Base-by-base conservation (phyloP, 352 stramenopile genomes). In the Globisporangium alternatum region DNA sequence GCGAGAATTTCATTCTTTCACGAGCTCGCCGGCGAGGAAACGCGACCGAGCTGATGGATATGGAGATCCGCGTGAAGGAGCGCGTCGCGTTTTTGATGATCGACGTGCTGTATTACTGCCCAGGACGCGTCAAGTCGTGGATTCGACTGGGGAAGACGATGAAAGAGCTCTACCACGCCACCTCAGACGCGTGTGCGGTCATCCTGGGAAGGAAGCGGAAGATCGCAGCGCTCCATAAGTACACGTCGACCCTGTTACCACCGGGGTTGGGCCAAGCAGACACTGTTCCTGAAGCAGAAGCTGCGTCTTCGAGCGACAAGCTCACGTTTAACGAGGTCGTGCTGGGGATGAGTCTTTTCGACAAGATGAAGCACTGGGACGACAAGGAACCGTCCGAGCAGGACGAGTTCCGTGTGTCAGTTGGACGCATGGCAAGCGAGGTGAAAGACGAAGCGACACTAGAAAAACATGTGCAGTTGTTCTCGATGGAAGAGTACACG, bases 151-250 rank as follows among this genome's bases (percentile, higher is more conserved):
- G 80, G 22, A 78, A 85, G 43, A 84, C 80, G 9, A 83, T 86
- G 65, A 90, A 91, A 44, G 80, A 89, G 58, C 60, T 90, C 9
- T 90, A 89, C 60, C 80, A 91, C 41, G 71, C 79, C 35, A 66
- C 74, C 3, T 90, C 79, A 2, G 83, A 93, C 49, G 81, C 81
- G 3, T 87, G 83, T 60, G 74, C 76, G 0, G 71, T 82, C 7
- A 28, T 89, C 0, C 63, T 92, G 15, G 78, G 77, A 15, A 68
- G 75, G 19, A 71, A 86, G n/a, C 48, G 64, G 21, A 76, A 74
- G 51, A 68, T 78, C 28, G 59, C 62, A 58, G 77, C 78, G 41
- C 67, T 88, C 0, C 64, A 62, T 10, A 71, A 60, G 62, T 86
- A 83, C 53, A 62, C 73, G 49, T 59, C n/a, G 10, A 64, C 30